These are phyloP conservation scores for Lagerstroemia speciosa DNA, from an alignment of 345 rosid species.

Conservation along the genomic window DNA sequence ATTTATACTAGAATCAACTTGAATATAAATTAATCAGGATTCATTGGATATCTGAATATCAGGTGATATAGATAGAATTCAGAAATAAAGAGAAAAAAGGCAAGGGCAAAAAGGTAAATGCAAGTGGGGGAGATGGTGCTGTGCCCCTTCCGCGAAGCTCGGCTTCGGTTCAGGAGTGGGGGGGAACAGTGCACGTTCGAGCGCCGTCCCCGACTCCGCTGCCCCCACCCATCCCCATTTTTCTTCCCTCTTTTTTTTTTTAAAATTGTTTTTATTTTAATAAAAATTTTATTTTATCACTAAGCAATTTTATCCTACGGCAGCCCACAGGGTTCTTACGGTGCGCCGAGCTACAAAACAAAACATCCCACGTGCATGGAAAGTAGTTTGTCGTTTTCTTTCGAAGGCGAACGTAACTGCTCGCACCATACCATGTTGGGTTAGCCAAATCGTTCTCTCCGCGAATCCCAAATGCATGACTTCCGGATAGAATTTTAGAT, in stretches of 20 bases:
- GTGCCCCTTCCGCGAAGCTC: constrained; percentile 3
- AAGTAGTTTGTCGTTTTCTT: background rate
- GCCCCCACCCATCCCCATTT: background rate
- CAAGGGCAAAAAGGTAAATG: constrained; percentile 5
- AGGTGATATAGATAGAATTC: too few species aligned
- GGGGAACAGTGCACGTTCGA: constrained; percentile 8
- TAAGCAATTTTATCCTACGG: background rate
- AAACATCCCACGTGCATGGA: background rate
- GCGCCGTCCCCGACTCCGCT: constrained; percentile 9
- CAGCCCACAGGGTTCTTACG: background rate
- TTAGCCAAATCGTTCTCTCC: too few species aligned
- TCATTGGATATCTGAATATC: too few species aligned
- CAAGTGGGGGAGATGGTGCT: background rate
- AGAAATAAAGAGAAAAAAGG: background rate
- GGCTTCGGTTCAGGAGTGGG: constrained; percentile 1
- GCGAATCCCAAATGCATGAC: too few species aligned
- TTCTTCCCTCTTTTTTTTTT: too few species aligned
- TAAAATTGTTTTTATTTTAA: too few species aligned
- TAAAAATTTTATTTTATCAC: background rate
- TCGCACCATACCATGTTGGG: too few species aligned
- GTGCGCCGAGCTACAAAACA: background rate
- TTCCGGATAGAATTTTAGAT: too few species aligned
- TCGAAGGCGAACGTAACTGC: background rate
- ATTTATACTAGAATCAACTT: too few species aligned
- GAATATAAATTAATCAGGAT: too few species aligned